Base-by-base conservation (phyloP, 2,329 filamentous ascomycete species). In the Pyrenophora seminiperda region DNA sequence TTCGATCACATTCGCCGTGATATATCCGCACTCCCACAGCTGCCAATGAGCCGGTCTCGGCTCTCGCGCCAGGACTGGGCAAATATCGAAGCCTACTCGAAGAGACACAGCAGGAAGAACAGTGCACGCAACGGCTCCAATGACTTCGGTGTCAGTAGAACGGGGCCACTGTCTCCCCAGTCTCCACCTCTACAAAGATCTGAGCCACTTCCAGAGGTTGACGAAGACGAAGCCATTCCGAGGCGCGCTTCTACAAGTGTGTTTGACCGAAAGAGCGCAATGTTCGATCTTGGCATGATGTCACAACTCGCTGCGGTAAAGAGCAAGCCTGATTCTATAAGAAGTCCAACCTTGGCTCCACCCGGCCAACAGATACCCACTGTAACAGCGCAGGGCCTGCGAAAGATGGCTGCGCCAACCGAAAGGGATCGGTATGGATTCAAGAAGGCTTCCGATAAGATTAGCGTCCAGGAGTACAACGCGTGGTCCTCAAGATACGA, bases 391-490 rank as follows among this genome's bases (percentile, higher is more conserved):
- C 50, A 61, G 11, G 47, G 47, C 11, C 38, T 65, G 27, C 55
- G 58, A 11, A 65, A 61, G 20, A 57, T 59, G 13, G 32, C 54
- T 15, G 55, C 53, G 9, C 63, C 69, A 10, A 65, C 74, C 4
- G 73, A 76, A 29, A 85, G 91, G 45, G 92, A 97, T 71, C 83
- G 90, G 13, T 96, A 97, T 66, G 93, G 93, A 3, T 97, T 97
- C 77, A 90, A 91, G 59, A 97, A 97, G 71, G 83, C 84, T 30
- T 93, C 86, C 32, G 87, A 92, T 59, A 87, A 95, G 66, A 81
- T 96, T 55, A 88, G 83, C 1, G 76, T 86, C 15, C 81, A 88
- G 50, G 83, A 92, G 67, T 96, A 95, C 68, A 90, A 97, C 64
- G 77, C 80, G 1, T 97, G 93, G 93, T 85, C 91, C 61, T 76